A percentile compares a stretch with the other conserved stretches of the same genome.
These are phyloP conservation scores for Zygoascus biomembranicola DNA, from an alignment of 805 yeast species.

Conservation along the genomic window DNA sequence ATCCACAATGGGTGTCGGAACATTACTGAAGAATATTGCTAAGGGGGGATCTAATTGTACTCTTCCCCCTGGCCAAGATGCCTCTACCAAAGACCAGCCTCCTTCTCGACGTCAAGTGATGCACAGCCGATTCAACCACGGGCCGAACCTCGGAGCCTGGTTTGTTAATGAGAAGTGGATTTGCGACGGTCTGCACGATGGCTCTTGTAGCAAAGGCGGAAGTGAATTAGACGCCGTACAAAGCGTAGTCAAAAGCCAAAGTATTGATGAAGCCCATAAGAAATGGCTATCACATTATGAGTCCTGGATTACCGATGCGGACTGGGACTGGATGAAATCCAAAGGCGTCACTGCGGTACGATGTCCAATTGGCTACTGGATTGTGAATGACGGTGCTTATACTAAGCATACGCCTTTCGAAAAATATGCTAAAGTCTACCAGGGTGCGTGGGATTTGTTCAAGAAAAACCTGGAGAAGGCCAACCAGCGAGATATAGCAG, in stretches of 20 bases:
- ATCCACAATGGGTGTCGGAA: neutral
- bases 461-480: conserved; percentile 53
- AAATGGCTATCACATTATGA: conserved; percentile 58
- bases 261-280: conserved; percentile 45
- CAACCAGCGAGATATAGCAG: conserved; percentile 51
- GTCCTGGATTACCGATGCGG: conserved; percentile 51
- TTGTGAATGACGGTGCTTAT: conserved; percentile 54
- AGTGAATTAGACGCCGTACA: conserved; percentile 70
- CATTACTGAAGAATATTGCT: neutral
- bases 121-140: conserved; percentile 46
- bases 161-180: conserved; percentile 74
- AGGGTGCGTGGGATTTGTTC: conserved; percentile 63
- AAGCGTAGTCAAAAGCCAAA: conserved; percentile 39
- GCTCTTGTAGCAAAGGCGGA: conserved; percentile 34
- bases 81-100: conserved; percentile 23
- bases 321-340: conserved; percentile 68
- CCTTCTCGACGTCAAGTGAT: conserved; percentile 29
- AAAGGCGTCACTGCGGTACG: conserved; percentile 73
- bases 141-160: conserved; percentile 78
- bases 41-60: neutral
- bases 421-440: conserved; percentile 46
- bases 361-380: conserved; percentile 91
- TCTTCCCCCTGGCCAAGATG: conserved; percentile 11
- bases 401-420: conserved; percentile 57
- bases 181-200: conserved; percentile 34